Percentiles rank a stretch among this genome's conserved stretches.
Conservation (phyloP, 2,329 filamentous ascomycete genomes). For the Emmonsia crescens region DNA sequence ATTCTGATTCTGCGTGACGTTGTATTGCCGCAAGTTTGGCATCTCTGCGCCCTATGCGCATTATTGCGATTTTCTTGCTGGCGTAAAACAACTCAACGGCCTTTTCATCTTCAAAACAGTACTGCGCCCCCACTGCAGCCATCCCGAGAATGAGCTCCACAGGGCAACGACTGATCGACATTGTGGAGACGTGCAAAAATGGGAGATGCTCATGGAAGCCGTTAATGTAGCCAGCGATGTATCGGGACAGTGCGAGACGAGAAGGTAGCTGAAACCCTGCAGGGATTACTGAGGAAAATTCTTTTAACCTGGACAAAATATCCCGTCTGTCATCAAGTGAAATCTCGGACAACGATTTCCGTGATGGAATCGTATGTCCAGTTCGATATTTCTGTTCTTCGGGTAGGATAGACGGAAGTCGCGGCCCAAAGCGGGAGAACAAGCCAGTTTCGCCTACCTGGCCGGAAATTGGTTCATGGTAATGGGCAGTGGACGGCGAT, state of each 20-base stretch:
- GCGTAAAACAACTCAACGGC: constrained; percentile 49
- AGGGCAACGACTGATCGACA: constrained; percentile 35
- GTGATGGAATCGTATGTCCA: neutral
- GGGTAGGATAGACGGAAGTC: neutral
- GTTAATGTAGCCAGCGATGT: constrained; percentile 17
- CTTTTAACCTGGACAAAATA: constrained; percentile 13
- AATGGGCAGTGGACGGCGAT: neutral
- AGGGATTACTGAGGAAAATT: constrained; percentile 13
- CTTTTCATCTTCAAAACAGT: constrained; percentile 38
- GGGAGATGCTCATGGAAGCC: constrained; percentile 19
- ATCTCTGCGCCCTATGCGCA: constrained; percentile 42
- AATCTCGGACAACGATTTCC: constrained; percentile 24
- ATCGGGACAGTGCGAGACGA: constrained; percentile 16
- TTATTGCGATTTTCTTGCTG: constrained; percentile 43
- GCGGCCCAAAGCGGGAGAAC: neutral
- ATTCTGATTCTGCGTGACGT: constrained; percentile 31
- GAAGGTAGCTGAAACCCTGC: constrained; percentile 16
- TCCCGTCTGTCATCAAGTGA: constrained; percentile 24
- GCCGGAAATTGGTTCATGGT: neutral
- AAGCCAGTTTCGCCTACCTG: neutral
- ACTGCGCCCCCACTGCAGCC: constrained; percentile 40
- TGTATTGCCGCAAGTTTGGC: constrained; percentile 33
- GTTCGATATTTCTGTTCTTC: constrained; percentile 6
- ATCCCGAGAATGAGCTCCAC: constrained; percentile 42
- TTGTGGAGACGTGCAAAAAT: constrained; percentile 29